Percentiles rank a stretch among this genome's conserved stretches.
Conservation (phyloP, 805 yeast species). For the Kazachstania martiniae region DNA sequence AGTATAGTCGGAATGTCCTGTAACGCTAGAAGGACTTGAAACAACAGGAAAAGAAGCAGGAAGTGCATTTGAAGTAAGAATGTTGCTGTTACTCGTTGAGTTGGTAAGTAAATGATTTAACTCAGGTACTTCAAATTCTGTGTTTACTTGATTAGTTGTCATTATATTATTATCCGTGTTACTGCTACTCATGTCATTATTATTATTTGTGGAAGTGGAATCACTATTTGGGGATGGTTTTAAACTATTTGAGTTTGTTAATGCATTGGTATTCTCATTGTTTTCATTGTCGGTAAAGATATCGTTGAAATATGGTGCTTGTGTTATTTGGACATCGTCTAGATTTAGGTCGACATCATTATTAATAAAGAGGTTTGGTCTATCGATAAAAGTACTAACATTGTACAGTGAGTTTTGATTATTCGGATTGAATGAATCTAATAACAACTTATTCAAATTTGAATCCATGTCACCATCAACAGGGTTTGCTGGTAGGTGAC, state of each 20-base stretch:
- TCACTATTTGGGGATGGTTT: background rate
- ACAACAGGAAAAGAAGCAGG: too few species aligned
- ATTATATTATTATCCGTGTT: background rate
- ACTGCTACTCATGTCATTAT: background rate
- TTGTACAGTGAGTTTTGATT: constrained; percentile 7
- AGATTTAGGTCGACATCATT: constrained; percentile 11
- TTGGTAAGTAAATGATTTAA: constrained; percentile 8
- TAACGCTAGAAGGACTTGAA: background rate
- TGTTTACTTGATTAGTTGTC: background rate
- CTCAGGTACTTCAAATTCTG: constrained; percentile 11
- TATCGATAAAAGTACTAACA: constrained; percentile 25
- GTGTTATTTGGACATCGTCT: constrained; percentile 11
- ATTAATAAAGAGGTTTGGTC: constrained; percentile 16
- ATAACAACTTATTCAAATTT: constrained; percentile 3
- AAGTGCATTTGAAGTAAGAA: background rate
- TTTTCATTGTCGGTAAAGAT: constrained; percentile 6
- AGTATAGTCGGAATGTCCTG: background rate
- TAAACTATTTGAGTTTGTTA: background rate
- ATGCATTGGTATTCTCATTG: background rate
- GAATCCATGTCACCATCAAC: constrained; percentile 2
- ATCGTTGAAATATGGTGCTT: constrained; percentile 17
- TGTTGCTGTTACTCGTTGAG: background rate
- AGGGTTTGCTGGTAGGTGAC: background rate
- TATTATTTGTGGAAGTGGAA: background rate
- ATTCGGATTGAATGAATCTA: constrained; percentile 2